Percentiles rank a stretch among this genome's conserved stretches.
These are phyloP conservation scores for Digitaria exilis DNA, from an alignment of 202 grass and related monocot genomes.

Conservation along the genomic window DNA sequence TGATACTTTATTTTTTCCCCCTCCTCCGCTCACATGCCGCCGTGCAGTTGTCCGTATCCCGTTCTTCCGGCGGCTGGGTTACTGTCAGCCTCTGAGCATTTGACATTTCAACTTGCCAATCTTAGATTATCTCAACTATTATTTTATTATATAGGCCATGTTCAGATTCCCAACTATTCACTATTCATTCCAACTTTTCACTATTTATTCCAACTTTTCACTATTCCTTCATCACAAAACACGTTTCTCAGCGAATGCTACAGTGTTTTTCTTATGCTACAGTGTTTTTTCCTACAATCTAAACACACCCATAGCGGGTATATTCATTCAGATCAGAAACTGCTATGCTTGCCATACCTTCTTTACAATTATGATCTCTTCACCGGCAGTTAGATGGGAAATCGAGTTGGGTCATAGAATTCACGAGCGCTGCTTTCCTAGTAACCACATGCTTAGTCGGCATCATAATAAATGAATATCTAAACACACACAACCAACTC, in stretches of 20 bases:
- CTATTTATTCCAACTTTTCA: too few species aligned
- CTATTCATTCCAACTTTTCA: too few species aligned
- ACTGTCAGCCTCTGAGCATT: background rate
- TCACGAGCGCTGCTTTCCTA: background rate
- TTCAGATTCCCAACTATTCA: too few species aligned
- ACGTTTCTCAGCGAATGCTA: too few species aligned
- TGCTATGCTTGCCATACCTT: too few species aligned
- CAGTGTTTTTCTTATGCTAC: too few species aligned
- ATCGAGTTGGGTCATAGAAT: background rate
- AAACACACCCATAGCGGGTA: too few species aligned
- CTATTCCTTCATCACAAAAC: too few species aligned
- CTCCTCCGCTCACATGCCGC: background rate
- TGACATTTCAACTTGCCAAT: background rate
- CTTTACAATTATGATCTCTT: too few species aligned
- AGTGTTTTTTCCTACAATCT: too few species aligned
- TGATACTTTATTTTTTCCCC: background rate
- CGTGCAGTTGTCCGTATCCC: background rate
- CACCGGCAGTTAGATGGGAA: background rate
- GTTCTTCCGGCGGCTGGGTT: background rate
- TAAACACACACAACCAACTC: conserved; percentile 22
- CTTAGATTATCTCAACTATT: background rate
- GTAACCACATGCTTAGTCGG: conserved; percentile 3
- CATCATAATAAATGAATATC: conserved; percentile 24
- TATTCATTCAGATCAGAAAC: background rate
- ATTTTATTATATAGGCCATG: too few species aligned